Conservation (phyloP, 2,329 filamentous ascomycete species). For the Colletotrichum lindemuthianum region DNA sequence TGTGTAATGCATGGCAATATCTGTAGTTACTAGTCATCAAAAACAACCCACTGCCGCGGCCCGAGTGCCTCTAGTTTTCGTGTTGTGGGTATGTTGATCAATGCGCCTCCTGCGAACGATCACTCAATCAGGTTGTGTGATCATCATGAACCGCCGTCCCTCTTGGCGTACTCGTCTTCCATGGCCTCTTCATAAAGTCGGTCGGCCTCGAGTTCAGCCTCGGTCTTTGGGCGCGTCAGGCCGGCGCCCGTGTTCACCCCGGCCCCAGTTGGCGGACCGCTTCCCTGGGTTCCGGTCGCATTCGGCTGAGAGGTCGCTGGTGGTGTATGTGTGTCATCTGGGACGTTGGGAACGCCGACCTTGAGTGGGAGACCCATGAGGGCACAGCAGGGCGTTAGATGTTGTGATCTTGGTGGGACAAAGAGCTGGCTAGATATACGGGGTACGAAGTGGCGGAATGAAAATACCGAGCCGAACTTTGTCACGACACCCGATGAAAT, state of each 20-base stretch:
- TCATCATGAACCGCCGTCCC: slow-evolving; percentile 59
- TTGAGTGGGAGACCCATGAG: slow-evolving; percentile 44
- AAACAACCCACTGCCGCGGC: neutral
- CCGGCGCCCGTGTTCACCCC: slow-evolving; percentile 62
- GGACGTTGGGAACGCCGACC: slow-evolving; percentile 24
- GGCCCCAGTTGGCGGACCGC: slow-evolving; percentile 48
- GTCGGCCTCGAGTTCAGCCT: slow-evolving; percentile 60
- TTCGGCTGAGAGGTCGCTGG: neutral
- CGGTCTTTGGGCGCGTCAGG: slow-evolving; percentile 57
- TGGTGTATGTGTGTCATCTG: slow-evolving; percentile 4
- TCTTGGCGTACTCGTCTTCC: slow-evolving; percentile 66
- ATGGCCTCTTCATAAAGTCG: slow-evolving; percentile 61
- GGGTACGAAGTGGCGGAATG: too few relatives aligned
- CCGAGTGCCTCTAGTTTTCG: too few relatives aligned
- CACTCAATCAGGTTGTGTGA: too few relatives aligned
- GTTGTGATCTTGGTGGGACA: too few relatives aligned
- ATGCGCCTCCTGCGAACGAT: too few relatives aligned
- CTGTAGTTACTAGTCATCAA: neutral
- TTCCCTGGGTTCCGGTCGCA: slow-evolving; percentile 2
- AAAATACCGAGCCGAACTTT: too few relatives aligned
- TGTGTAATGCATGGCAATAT: neutral
- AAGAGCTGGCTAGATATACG: too few relatives aligned
- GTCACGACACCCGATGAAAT: too few relatives aligned
- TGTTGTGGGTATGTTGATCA: too few relatives aligned
- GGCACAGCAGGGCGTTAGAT: neutral